These are phyloP conservation scores for Venturia carpophila DNA, from an alignment of 2,329 filamentous ascomycete species.

Conservation along the genomic window DNA sequence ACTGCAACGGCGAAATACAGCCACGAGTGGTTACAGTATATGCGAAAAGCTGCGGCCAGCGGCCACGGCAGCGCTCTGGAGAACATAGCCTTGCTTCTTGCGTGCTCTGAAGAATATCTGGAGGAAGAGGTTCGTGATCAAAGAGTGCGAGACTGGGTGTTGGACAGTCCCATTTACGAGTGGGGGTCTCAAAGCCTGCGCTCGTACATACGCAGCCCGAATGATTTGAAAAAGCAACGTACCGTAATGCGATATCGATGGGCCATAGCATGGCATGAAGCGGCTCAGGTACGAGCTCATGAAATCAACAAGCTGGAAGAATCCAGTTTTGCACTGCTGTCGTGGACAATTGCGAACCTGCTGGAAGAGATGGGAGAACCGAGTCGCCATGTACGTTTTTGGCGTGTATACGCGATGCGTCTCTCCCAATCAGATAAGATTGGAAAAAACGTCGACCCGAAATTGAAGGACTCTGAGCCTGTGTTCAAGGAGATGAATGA, in stretches of 20 bases:
- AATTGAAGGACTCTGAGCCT: not conserved
- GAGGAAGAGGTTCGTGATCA: not conserved
- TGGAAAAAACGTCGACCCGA: not conserved
- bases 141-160: constrained; percentile 5
- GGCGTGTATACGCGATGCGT: not conserved
- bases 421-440: not conserved
- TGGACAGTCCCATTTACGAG: not conserved
- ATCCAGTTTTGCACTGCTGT: not conserved
- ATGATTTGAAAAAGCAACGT: not conserved
- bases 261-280: not conserved
- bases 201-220: no score
- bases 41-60: constrained; percentile 6
- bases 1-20: not conserved
- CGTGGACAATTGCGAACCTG: not conserved
- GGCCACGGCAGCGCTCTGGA: not conserved
- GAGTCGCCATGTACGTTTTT: not conserved
- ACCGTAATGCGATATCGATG: not conserved
- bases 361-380: not conserved
- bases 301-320: not conserved
- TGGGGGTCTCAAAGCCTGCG: no score
- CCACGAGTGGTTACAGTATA: constrained; percentile 16
- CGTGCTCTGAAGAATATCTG: not conserved
- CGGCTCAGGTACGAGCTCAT: not conserved
- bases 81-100: not conserved
- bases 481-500: not conserved